Base-by-base conservation (phyloP, 495 filamentous ascomycete genomes). In the Xanthoparmelia taractica region DNA sequence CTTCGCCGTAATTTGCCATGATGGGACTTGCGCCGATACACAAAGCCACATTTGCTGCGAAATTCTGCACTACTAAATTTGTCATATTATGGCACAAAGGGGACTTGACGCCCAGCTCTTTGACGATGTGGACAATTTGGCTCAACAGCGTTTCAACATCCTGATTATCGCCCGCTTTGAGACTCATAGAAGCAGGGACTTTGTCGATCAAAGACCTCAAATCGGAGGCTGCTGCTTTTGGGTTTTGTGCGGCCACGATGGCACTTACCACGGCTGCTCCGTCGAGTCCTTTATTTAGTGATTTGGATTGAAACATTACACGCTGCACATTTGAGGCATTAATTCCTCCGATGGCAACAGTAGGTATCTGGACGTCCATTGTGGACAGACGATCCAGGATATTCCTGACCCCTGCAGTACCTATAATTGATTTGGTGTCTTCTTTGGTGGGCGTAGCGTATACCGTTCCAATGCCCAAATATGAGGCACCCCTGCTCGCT, bases 1-100 rank as follows among this genome's bases (percentile, higher is more conserved):
- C 94, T 62, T 87, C 83, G 17, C 85, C 88, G 68, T 92, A 87
- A 65, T 87, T 91, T 4, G 91, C 84, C 94, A 98, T 98, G 67
- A 98, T 97, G 11, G 94, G 94, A 20, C 86, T 91, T 38, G 90
- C 89, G 27, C 94, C 93, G 65, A 79, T 82, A 37, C 58, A 59
- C 31, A 96, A 79, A 37, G 89, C 88, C 15, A 96, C 86, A 68
- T 95, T 96, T 23, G 94, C 93, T 15, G 91, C 89, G 68, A 98
- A 88, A 70, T 96, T 96, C 67, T 93, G 90, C 40, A 96, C 92
- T 1, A 97, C 89, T 59, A 89, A 78, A 73, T 97, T 97, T 52
- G 95, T 97, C 87, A 97, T 97, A 72, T 96, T 96, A 75, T 97
- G 94, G 12, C 88, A 90, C 13, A 98, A 78, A 0, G 94, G 93